These are phyloP conservation scores for Allomyces macrogynus DNA, from an alignment of 192 early-diverging fungal genomes.

Conservation along the genomic window DNA sequence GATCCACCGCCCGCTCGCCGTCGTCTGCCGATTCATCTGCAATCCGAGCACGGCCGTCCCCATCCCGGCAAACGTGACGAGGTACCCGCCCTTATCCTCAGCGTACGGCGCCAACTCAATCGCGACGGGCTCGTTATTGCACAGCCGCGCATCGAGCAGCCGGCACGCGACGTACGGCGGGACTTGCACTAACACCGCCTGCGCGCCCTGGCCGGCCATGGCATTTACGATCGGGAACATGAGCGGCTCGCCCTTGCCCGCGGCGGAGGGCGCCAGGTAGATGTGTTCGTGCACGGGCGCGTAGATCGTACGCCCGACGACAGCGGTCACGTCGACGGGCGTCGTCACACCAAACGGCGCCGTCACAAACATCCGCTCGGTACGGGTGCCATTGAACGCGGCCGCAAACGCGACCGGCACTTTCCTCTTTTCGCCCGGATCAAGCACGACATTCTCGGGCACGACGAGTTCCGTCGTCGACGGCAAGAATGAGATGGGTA, in stretches of 20 bases:
- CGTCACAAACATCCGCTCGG: slow-evolving; percentile 16
- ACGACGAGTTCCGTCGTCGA: slow-evolving; percentile 22
- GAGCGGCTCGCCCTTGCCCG: neutral
- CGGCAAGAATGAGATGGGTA: slow-evolving; percentile 14
- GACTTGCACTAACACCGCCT: neutral
- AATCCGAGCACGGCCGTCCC: neutral
- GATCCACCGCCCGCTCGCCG: no score
- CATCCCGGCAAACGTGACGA: neutral
- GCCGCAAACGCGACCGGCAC: slow-evolving; percentile 18
- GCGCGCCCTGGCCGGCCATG: neutral
- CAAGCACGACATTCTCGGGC: slow-evolving; percentile 16
- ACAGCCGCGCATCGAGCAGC: neutral
- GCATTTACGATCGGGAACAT: slow-evolving; percentile 10
- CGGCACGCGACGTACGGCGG: neutral
- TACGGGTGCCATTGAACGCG: slow-evolving; percentile 15
- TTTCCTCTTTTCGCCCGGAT: slow-evolving; percentile 14
- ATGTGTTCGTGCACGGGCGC: neutral
- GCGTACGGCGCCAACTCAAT: neutral
- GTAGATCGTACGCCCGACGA: neutral
- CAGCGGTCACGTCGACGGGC: neutral
- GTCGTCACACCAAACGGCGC: slow-evolving; percentile 9
- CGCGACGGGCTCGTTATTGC: neutral
- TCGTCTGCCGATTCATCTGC: no score
- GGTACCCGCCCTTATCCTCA: neutral
- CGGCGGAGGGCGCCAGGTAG: no score